These are phyloP conservation scores for Phaeosphaeriaceae sp. DNA, from an alignment of 2,329 filamentous ascomycete species.

Conservation along the genomic window DNA sequence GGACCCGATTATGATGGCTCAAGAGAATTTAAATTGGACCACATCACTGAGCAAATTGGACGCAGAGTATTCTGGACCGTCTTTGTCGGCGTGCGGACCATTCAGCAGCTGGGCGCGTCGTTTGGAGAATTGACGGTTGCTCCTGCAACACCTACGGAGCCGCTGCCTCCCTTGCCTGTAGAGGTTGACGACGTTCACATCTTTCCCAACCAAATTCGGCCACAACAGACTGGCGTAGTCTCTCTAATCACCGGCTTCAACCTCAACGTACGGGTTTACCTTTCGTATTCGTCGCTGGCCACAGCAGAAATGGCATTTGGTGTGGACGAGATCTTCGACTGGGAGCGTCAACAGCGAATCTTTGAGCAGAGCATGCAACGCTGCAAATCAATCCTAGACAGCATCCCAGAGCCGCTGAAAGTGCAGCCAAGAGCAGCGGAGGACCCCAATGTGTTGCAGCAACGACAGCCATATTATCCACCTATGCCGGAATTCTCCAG, in stretches of 20 bases:
- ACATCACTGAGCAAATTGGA: slow-evolving; percentile 61
- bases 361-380: slow-evolving; percentile 73
- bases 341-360: slow-evolving; percentile 77
- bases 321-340: slow-evolving; percentile 75
- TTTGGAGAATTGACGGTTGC: slow-evolving; percentile 77
- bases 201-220: slow-evolving; percentile 71
- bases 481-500: slow-evolving; percentile 45
- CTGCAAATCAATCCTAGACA: slow-evolving; percentile 72
- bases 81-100: slow-evolving; percentile 76
- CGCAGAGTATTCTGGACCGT: slow-evolving; percentile 80
- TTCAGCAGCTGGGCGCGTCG: slow-evolving; percentile 77
- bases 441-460: slow-evolving; percentile 31
- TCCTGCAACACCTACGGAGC: slow-evolving; percentile 75
- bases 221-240: slow-evolving; percentile 71
- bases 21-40: slow-evolving; percentile 48
- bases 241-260: slow-evolving; percentile 83
- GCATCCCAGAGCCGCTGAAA: slow-evolving; percentile 73
- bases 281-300: slow-evolving; percentile 78
- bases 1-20: slow-evolving; percentile 45
- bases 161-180: slow-evolving; percentile 78
- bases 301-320: slow-evolving; percentile 86
- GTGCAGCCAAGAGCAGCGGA: slow-evolving; percentile 57
- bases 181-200: slow-evolving; percentile 88
- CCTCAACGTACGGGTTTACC: slow-evolving; percentile 77
- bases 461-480: slow-evolving; percentile 43